Evolutionary conservation across 2,329 filamentous ascomycete species (phyloP).

Genomic region (Anthostomella pinea): DNA sequence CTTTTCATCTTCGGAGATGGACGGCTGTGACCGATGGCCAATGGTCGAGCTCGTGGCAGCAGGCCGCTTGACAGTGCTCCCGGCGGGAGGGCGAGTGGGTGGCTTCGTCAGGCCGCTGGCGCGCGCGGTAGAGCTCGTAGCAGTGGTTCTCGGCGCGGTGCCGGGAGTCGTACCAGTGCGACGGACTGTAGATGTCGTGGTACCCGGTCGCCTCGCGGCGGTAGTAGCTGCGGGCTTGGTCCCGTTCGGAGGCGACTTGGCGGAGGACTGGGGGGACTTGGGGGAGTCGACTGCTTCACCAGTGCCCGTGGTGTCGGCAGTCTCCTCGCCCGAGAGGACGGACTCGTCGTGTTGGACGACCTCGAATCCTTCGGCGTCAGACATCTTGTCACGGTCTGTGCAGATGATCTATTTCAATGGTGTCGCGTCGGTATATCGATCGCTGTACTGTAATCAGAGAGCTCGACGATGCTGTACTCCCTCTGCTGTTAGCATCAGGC

Average conservation of each 20-base stretch:
- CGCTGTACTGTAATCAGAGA: constrained; percentile 13
- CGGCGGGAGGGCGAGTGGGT: constrained; percentile 44
- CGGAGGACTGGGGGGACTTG: constrained; percentile 29
- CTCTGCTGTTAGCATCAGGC: constrained; percentile 14
- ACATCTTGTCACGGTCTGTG: constrained; percentile 42
- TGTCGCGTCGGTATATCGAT: constrained; percentile 4
- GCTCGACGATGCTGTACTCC: constrained; percentile 10
- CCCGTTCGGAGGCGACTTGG: constrained; percentile 29
- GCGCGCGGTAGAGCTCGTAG: constrained; percentile 32
- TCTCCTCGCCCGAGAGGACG: constrained; percentile 34
- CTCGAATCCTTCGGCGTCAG: constrained; percentile 46
- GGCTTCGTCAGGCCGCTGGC: constrained; percentile 46
- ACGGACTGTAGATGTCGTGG: constrained; percentile 32
- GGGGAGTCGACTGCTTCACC: constrained; percentile 21
- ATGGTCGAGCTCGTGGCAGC: constrained; percentile 36
- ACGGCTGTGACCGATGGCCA: constrained; percentile 46
- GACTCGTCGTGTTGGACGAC: constrained; percentile 43
- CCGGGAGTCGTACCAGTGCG: constrained; percentile 32
- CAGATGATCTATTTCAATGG: constrained; percentile 6
- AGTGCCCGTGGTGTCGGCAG: constrained; percentile 28
- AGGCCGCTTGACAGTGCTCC: constrained; percentile 34
- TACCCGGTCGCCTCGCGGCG: constrained; percentile 36
- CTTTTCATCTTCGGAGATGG: constrained; percentile 49
- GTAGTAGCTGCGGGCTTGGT: constrained; percentile 33
- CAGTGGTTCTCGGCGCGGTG: constrained; percentile 27